Base-by-base conservation (phyloP, 352 stramenopile genomes). In the Phytophthora meadii region DNA sequence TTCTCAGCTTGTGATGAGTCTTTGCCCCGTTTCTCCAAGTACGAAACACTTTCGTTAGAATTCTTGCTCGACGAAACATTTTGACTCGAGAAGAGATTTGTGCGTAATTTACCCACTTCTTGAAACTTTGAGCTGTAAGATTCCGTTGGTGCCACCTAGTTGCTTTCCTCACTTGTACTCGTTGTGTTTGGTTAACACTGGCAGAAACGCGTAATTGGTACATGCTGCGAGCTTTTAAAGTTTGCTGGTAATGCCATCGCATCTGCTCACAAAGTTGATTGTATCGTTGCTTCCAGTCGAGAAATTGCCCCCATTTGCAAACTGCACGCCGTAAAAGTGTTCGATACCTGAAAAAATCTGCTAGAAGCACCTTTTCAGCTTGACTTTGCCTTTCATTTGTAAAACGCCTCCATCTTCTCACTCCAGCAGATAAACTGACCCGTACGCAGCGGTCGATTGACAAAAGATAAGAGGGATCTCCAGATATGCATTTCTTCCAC, bases 331-430 rank as follows among this genome's bases (percentile, higher is more conserved):
- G 44, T 55, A 72, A 47, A 25, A 8, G 42, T 30, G 10, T 32
- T 54, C 42, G 65, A 49, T 70, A 73, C 9, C 65, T 52, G 24
- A 71, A 78, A 24, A 66, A 76, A 55, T 79, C 70, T 25, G 74
- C 62, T 50, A 73, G 22, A 1, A 82, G 30, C n/a, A 68, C 30
- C 4, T 72, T 61, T 32, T 48, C 53, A 0, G 58, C 47, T 6
- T 4, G 14, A 14, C 12, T 6, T 27, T 76, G 46, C 3, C 41
- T 61, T 22, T 36, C 17, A 12, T 9, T 17, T 4, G 55, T 42
- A 42, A 65, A 72, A 45, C 42, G 42, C 17, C 36, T 61, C 68
- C 68, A 76, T 25, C 45, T 72, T 56, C 62, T 34, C n/a, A 72
- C 10, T 9, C 68, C 62, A 41, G 5, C 49, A 4, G 28, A 65